A percentile compares a stretch with the other conserved stretches of the same genome.
Conservation (phyloP, 2,329 filamentous ascomycete genomes). For the Exophiala aquamarina region DNA sequence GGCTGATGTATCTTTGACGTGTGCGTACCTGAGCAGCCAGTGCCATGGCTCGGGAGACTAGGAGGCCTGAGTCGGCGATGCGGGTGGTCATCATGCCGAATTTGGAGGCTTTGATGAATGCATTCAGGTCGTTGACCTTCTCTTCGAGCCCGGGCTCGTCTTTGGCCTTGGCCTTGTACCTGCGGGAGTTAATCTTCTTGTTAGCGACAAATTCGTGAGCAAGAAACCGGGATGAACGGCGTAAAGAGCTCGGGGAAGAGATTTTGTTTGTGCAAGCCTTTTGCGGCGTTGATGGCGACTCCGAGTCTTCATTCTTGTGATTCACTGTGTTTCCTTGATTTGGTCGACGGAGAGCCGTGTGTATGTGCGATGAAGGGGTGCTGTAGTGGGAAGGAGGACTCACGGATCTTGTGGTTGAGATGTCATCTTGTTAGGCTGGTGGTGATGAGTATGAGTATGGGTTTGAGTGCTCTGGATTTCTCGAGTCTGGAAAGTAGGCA, state of each 20-base stretch:
- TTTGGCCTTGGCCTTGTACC: slow-evolving; percentile 75
- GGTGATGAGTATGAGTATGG: neutral
- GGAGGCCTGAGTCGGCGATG: slow-evolving; percentile 60
- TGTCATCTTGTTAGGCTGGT: neutral
- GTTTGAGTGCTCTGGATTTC: neutral
- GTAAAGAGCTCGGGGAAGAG: neutral
- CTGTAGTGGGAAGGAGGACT: neutral
- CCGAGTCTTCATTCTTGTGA: too few relatives aligned
- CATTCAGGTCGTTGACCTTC: slow-evolving; percentile 72
- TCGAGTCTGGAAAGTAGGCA: neutral
- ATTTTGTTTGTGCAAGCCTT: neutral
- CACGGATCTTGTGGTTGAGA: slow-evolving; percentile 1
- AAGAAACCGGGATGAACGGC: neutral
- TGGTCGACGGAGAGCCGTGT: neutral
- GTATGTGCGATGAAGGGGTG: too few relatives aligned
- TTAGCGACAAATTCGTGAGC: neutral
- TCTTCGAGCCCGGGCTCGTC: slow-evolving; percentile 70
- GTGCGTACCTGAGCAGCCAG: slow-evolving; percentile 68
- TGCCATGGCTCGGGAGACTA: slow-evolving; percentile 85
- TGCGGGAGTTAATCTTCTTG: slow-evolving; percentile 58
- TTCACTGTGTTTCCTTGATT: neutral
- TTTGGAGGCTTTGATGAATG: slow-evolving; percentile 72
- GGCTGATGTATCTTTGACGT: slow-evolving; percentile 53
- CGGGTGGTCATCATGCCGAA: slow-evolving; percentile 89
- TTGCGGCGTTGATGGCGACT: too few relatives aligned